phyloP scores from a whole-genome alignment of 2,329 filamentous ascomycete species.

The Aspergillus sp. region DNA sequence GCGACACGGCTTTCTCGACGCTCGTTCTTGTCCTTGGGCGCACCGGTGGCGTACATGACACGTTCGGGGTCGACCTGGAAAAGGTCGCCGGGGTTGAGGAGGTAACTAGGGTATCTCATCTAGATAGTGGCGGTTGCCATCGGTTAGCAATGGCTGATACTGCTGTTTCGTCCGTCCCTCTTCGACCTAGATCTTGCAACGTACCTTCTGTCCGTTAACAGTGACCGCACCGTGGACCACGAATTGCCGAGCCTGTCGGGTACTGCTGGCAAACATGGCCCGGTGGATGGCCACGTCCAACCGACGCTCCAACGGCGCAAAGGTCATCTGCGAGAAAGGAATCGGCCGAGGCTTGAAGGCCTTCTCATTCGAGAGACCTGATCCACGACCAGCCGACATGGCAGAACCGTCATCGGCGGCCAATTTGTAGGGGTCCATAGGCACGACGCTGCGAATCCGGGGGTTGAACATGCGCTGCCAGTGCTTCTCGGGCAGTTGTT shows the following conservation, averaged over 20 bases:
- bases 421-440: conserved; percentile 79
- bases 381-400: conserved; percentile 79
- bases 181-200: background rate
- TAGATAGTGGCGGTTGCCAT: conserved; percentile 38
- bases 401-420: conserved; percentile 79
- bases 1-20: conserved; percentile 37
- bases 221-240: conserved; percentile 89
- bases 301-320: conserved; percentile 83
- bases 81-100: conserved; percentile 95
- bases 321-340: conserved; percentile 96
- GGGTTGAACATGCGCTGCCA: conserved; percentile 92
- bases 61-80: conserved; percentile 91
- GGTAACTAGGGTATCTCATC: conserved; percentile 91
- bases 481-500: conserved; percentile 87
- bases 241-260: conserved; percentile 89
- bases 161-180: background rate
- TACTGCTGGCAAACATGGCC: conserved; percentile 89
- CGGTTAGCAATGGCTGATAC: conserved; percentile 7
- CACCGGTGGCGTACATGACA: conserved; percentile 84
- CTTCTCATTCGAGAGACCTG: conserved; percentile 55
- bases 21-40: conserved; percentile 57
- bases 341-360: conserved; percentile 47
- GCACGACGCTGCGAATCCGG: conserved; percentile 75
- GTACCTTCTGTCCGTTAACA: conserved; percentile 93
- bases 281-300: conserved; percentile 94